These are phyloP conservation scores for Chalciporus sp. DNA, from an alignment of 1,284 basidiomycete species.

Conservation along the genomic window DNA sequence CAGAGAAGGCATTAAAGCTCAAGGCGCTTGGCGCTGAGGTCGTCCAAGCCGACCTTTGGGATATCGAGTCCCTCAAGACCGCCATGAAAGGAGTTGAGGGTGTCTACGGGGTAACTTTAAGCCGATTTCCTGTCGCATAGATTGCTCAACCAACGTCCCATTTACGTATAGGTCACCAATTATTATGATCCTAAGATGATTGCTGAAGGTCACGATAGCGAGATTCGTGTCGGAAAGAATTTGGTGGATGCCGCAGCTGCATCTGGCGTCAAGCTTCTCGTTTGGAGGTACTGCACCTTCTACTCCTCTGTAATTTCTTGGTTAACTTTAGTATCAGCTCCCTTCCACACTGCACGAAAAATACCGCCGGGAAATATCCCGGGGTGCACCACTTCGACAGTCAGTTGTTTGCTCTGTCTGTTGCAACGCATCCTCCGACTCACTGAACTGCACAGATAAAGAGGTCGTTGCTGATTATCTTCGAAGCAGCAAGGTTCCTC, in stretches of 20 bases:
- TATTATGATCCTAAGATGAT: slow-evolving; percentile 26
- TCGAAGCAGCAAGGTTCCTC: slow-evolving; percentile 21
- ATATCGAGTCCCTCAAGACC: slow-evolving; percentile 32
- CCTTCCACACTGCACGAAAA: slow-evolving; percentile 22
- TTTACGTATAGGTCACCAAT: slow-evolving; percentile 25
- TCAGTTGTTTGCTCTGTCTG: slow-evolving; percentile 1
- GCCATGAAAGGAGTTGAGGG: slow-evolving; percentile 40
- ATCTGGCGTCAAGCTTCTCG: slow-evolving; percentile 31
- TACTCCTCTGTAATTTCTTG: not conserved
- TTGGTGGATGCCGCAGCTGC: slow-evolving; percentile 40
- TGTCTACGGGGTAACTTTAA: slow-evolving; percentile 37
- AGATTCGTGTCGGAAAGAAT: slow-evolving; percentile 39
- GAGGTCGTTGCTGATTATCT: slow-evolving; percentile 34
- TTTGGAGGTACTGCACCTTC: slow-evolving; percentile 28
- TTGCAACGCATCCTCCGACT: not conserved
- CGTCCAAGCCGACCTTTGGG: slow-evolving; percentile 35
- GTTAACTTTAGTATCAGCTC: slow-evolving; percentile 21
- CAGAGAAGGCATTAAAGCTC: slow-evolving; percentile 30
- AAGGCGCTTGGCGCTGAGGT: slow-evolving; percentile 36
- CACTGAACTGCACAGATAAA: slow-evolving; percentile 26
- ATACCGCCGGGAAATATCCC: slow-evolving; percentile 29
- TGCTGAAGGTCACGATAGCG: slow-evolving; percentile 21
- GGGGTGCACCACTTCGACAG: slow-evolving; percentile 26
- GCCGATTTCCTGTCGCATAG: not conserved
- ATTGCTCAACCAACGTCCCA: not conserved